A percentile compares a stretch with the other conserved stretches of the same genome.
Conservation (phyloP, 129 eudicot genomes). For the Arctium minus region DNA sequence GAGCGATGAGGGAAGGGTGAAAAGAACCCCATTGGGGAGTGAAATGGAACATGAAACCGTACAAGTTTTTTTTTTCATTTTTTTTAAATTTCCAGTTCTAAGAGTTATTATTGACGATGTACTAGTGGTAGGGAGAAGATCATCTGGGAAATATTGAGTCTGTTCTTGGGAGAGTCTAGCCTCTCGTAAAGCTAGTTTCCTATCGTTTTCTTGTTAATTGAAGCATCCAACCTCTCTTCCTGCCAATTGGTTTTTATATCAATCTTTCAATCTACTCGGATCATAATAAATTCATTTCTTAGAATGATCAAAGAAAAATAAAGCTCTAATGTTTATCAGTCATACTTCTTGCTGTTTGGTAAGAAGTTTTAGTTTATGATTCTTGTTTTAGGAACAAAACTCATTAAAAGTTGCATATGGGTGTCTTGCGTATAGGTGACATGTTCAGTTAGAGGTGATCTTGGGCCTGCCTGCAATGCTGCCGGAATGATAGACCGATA, state of each 20-base stretch:
- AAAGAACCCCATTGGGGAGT: too few relatives aligned
- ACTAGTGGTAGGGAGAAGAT: too few relatives aligned
- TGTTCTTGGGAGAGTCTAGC: too few relatives aligned
- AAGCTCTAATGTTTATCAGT: neutral
- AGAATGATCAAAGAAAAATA: neutral
- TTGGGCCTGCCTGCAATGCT: constrained; percentile 78
- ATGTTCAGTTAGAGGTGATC: constrained; percentile 78
- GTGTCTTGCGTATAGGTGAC: constrained; percentile 45
- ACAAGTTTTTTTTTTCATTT: too few relatives aligned
- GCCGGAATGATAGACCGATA: constrained; percentile 83
- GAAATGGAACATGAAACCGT: too few relatives aligned
- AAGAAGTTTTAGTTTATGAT: neutral
- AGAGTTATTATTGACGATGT: too few relatives aligned
- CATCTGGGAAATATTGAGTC: too few relatives aligned
- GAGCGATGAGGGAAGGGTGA: too few relatives aligned
- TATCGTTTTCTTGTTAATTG: neutral
- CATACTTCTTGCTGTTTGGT: neutral
- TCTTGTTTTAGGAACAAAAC: neutral
- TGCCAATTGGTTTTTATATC: neutral
- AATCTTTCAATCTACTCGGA: neutral
- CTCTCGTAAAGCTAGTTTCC: neutral
- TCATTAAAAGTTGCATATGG: neutral
- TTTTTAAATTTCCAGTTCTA: too few relatives aligned
- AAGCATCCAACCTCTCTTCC: neutral
- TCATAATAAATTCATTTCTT: neutral